Conservation (phyloP, 441 rosid genomes). For the Omphalea diandra region DNA sequence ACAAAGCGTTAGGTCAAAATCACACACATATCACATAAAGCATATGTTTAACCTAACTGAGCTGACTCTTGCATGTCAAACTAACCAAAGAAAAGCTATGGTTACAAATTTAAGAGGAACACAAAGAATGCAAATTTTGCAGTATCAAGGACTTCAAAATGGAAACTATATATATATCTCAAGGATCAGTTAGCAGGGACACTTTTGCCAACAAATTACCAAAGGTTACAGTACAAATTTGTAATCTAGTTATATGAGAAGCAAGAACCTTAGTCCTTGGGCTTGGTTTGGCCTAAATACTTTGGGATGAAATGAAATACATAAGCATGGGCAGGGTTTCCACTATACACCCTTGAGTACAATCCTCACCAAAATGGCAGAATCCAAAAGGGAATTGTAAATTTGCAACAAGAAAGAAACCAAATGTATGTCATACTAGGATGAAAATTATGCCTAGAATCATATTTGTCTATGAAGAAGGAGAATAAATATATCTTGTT, state of each 20-base stretch:
- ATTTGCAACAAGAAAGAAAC: not conserved
- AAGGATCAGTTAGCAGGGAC: not conserved
- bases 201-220: not conserved
- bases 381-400: not conserved
- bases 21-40: not conserved
- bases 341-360: not conserved
- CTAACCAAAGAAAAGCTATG: not conserved
- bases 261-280: no score
- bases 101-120: not conserved
- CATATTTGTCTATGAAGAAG: not conserved
- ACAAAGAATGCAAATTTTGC: not conserved
- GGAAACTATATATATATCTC: not conserved
- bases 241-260: no score
- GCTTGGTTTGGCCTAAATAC: not conserved
- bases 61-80: not conserved
- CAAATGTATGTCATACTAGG: not conserved
- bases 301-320: not conserved
- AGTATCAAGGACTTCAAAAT: not conserved
- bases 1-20: constrained; percentile 7
- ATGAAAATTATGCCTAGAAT: not conserved
- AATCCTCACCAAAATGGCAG: not conserved
- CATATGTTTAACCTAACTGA: not conserved
- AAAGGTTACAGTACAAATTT: no score
- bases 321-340: not conserved
- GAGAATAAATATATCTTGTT: not conserved